phyloP scores from a whole-genome alignment of 345 rosid species.

The Eucalyptus cladocalyx region DNA sequence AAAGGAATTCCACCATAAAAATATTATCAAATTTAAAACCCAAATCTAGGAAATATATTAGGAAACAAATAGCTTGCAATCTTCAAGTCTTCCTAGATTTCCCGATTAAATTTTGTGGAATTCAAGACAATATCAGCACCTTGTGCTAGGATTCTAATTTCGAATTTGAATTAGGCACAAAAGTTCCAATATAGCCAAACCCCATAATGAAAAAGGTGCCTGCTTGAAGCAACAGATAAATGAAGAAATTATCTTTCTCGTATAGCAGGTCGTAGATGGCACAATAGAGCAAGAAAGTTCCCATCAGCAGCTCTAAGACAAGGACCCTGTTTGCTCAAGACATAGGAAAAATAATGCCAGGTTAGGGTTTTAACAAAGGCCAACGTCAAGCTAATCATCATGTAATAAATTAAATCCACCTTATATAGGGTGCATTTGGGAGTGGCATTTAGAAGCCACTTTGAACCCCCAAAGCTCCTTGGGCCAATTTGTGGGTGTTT shows the following conservation, averaged over 20 bases:
- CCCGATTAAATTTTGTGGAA: no score
- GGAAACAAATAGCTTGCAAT: no score
- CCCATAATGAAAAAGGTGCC: constrained; percentile 11
- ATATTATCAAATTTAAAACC: no score
- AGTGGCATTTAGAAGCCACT: no score
- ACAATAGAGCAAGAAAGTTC: constrained; percentile 1
- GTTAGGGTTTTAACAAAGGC: not conserved
- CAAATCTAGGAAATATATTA: no score
- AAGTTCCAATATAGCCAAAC: constrained; percentile 6
- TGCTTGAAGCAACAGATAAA: constrained; percentile 9
- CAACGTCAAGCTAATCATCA: not conserved
- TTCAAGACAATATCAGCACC: no score
- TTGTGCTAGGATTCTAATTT: not conserved
- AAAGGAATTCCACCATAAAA: no score
- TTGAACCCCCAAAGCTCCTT: no score
- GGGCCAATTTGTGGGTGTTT: no score
- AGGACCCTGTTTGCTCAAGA: not conserved
- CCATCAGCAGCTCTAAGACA: constrained; percentile 6
- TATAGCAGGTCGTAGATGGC: constrained; percentile 5
- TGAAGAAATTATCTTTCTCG: constrained; percentile 7
- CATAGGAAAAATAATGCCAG: not conserved
- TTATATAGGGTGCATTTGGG: not conserved
- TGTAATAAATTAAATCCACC: not conserved
- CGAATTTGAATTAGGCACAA: not conserved
- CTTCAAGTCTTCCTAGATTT: no score